These are phyloP conservation scores for Bolboschoenoplectus hybrid DNA, from an alignment of 202 grass and related monocot species.

Conservation along the genomic window DNA sequence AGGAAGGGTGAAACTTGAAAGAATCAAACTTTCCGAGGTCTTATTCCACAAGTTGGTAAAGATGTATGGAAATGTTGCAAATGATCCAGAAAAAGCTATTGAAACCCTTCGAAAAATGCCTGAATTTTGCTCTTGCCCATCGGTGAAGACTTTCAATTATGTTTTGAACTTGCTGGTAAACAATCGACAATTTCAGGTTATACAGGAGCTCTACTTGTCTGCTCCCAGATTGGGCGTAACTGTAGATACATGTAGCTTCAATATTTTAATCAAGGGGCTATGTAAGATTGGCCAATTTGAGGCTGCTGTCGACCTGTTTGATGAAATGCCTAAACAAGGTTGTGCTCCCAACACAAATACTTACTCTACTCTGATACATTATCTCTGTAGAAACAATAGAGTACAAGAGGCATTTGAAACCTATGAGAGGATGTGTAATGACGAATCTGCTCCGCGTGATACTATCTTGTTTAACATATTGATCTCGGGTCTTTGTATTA, in stretches of 20 bases:
- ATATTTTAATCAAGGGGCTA: conserved; percentile 81
- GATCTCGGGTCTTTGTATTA: conserved; percentile 74
- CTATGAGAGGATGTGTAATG: conserved; percentile 58
- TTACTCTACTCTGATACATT: conserved; percentile 83
- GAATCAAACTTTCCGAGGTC: conserved; percentile 64
- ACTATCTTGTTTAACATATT: conserved; percentile 81
- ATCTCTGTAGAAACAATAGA: conserved; percentile 49
- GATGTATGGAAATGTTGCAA: conserved; percentile 84
- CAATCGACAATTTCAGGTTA: conserved; percentile 63
- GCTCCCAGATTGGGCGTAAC: conserved; percentile 56
- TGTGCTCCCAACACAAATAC: conserved; percentile 61
- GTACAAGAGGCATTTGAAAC: conserved; percentile 64
- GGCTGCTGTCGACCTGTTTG: conserved; percentile 59
- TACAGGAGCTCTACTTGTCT: conserved; percentile 71
- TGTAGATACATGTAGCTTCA: conserved; percentile 79
- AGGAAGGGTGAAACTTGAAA: conserved; percentile 54
- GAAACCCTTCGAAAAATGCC: conserved; percentile 68
- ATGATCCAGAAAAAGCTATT: conserved; percentile 68
- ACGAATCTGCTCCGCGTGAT: conserved; percentile 54
- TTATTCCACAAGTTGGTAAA: conserved; percentile 86
- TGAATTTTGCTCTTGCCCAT: conserved; percentile 57
- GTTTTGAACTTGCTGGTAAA: conserved; percentile 89
- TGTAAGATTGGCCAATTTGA: conserved; percentile 60
- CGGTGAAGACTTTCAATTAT: conserved; percentile 88
- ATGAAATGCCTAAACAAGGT: conserved; percentile 86